A percentile compares a stretch with the other conserved stretches of the same genome.
These are phyloP conservation scores for Wickerhamomyces pijperi DNA, from an alignment of 805 yeast genomes.

Conservation along the genomic window DNA sequence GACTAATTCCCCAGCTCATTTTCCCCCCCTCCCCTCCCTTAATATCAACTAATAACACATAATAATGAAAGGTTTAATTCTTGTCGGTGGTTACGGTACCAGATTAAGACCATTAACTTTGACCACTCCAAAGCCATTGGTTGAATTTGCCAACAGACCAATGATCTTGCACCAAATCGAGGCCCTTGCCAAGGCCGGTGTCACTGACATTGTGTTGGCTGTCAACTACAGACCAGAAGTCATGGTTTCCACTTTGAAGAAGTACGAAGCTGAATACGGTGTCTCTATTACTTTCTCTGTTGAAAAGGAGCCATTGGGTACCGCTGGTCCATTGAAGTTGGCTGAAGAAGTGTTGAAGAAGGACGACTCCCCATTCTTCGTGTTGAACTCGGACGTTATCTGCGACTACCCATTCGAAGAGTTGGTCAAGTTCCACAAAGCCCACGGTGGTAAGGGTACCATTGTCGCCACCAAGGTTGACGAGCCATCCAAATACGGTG, in stretches of 20 bases:
- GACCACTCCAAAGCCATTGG: slow-evolving; percentile 92
- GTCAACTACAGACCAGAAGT: slow-evolving; percentile 99
- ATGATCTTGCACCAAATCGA: slow-evolving; percentile 98
- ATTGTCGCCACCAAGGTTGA: slow-evolving; percentile 99
- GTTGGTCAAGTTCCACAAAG: slow-evolving; percentile 83
- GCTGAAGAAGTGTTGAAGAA: slow-evolving; percentile 90
- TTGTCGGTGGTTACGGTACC: slow-evolving; percentile 99
- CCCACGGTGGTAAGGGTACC: slow-evolving; percentile 96
- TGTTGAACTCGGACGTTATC: slow-evolving; percentile 94
- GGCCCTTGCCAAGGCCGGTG: slow-evolving; percentile 96
- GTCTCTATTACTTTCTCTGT: slow-evolving; percentile 93
- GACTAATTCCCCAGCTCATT: not conserved
- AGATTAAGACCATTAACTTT: slow-evolving; percentile 97
- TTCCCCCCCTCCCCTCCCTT: not conserved
- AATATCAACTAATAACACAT: slow-evolving; percentile 23
- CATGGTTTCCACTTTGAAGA: slow-evolving; percentile 89
- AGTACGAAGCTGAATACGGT: slow-evolving; percentile 92
- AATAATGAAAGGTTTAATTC: slow-evolving; percentile 87
- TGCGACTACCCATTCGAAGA: slow-evolving; percentile 97
- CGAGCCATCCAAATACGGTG: slow-evolving; percentile 99
- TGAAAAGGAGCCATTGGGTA: slow-evolving; percentile 98
- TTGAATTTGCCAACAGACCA: slow-evolving; percentile 97
- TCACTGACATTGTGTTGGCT: slow-evolving; percentile 95
- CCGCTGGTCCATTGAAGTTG: slow-evolving; percentile 97
- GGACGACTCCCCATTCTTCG: slow-evolving; percentile 95